A percentile compares a stretch with the other conserved stretches of the same genome.
Evolutionary conservation across 257 asterid genomes (phyloP).

Genomic region (Solanum appendiculatum): DNA sequence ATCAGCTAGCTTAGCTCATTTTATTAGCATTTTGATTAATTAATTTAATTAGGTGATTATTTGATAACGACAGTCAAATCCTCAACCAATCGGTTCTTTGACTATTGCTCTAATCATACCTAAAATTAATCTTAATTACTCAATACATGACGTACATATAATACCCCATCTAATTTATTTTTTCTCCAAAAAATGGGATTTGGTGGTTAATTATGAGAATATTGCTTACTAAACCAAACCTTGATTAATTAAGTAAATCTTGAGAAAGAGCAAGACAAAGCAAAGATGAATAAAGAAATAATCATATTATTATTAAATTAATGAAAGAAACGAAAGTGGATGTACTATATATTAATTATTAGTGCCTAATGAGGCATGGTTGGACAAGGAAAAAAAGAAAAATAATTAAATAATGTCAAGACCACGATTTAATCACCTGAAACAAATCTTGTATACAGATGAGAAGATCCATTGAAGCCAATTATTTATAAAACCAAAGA

Average conservation of each 20-base stretch:
- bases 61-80: constrained; percentile 64
- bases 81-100: constrained; percentile 10
- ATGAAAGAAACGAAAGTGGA: background rate
- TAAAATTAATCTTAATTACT: constrained; percentile 19
- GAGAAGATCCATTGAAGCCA: constrained; percentile 44
- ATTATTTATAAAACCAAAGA: constrained; percentile 11
- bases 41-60: constrained; percentile 27
- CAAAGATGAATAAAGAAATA: background rate
- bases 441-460: constrained; percentile 49
- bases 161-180: constrained; percentile 1
- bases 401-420: constrained; percentile 16
- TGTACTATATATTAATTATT: constrained; percentile 4
- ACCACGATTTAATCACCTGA: constrained; percentile 53
- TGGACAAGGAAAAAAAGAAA: background rate
- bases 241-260: background rate
- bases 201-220: background rate
- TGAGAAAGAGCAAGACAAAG: background rate
- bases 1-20: background rate
- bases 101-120: constrained; percentile 23
- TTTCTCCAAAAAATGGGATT: background rate
- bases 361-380: background rate
- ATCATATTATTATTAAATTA: background rate
- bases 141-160: constrained; percentile 10
- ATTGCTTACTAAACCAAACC: background rate
- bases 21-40: background rate